Conservation (phyloP, 352 stramenopile genomes). For the Globisporangium solare region DNA sequence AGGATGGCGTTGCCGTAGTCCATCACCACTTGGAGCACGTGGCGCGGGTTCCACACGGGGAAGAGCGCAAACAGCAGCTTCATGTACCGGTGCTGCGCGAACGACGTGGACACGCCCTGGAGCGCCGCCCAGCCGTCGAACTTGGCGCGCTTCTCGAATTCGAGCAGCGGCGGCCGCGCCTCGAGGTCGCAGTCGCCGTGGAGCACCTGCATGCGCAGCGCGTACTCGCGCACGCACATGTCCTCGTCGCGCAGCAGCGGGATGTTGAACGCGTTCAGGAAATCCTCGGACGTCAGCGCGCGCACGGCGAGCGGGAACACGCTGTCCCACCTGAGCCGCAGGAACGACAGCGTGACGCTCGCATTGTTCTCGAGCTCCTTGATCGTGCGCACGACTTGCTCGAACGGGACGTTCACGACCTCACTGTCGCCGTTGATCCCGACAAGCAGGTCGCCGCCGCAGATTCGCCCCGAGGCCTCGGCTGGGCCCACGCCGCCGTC, state of each 20-base stretch:
- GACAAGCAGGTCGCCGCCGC: conserved; percentile 67
- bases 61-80: conserved; percentile 78
- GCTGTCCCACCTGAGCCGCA: conserved; percentile 51
- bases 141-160: conserved; percentile 66
- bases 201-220: conserved; percentile 70
- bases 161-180: conserved; percentile 50
- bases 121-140: conserved; percentile 74
- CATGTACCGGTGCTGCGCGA: conserved; percentile 71
- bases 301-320: conserved; percentile 48
- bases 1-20: conserved; percentile 30
- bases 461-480: conserved; percentile 47
- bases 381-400: conserved; percentile 58
- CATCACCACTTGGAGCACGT: conserved; percentile 42
- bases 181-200: conserved; percentile 64
- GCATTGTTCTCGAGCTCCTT: conserved; percentile 49
- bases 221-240: conserved; percentile 70
- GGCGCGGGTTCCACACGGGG: conserved; percentile 55
- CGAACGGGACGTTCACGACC: conserved; percentile 60
- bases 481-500: conserved; percentile 57
- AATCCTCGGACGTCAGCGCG: conserved; percentile 42
- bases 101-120: conserved; percentile 30
- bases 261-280: conserved; percentile 46
- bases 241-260: conserved; percentile 52
- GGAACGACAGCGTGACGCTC: conserved; percentile 44
- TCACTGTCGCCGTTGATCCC: conserved; percentile 51